Base-by-base conservation (phyloP, 2,329 filamentous ascomycete species). In the Diaporthe sp. region DNA sequence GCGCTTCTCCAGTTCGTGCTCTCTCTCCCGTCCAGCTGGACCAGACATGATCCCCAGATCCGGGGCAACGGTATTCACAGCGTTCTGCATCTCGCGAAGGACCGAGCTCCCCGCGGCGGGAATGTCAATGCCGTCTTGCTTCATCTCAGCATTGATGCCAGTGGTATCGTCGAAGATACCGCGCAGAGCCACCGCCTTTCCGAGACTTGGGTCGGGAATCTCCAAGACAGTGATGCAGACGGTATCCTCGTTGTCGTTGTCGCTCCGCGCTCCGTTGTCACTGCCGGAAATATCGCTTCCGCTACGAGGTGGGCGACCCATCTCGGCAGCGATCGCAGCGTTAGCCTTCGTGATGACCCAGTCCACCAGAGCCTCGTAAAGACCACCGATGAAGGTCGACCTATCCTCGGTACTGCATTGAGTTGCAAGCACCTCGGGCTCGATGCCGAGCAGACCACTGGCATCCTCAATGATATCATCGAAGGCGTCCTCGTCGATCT, bases 61-160 rank as follows among this genome's bases (percentile, higher is more conserved):
- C 2, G 93, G 92, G 67, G 92, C 95, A 52, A 92, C 93, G 66
- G 94, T 92, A 0, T 91, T 85, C 7, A 98, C 90, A 2, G 96
- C 95, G 74, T 92, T 92, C 80, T 94, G 91, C 93, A 98, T 97
- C 81, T 98, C 96, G 50, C 94, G 92, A 19, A 96, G 82, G 13
- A 98, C 93, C 0, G 96, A 97, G 74, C 92, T 93, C n/a, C 94
- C 94, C 1, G 92, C 92, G 0, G 92, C 79, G 1, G 89, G 85
- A 2, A 97, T 89, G n/a, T 94, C 90, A 0, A 99, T 90, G 13
- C 97, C 97, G 78, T 99, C 97, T 76, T 96, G 93, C 80, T 96
- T 97, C 96, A 99, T 98, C 86, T 99, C 97, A 0, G 93, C 90
- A 79, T 98, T 98, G 85, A 99, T 98, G 69, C 97, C 97, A 28